Base-by-base conservation (phyloP, 1,139 yeast genomes). In the Yamadazyma diddensiae region DNA sequence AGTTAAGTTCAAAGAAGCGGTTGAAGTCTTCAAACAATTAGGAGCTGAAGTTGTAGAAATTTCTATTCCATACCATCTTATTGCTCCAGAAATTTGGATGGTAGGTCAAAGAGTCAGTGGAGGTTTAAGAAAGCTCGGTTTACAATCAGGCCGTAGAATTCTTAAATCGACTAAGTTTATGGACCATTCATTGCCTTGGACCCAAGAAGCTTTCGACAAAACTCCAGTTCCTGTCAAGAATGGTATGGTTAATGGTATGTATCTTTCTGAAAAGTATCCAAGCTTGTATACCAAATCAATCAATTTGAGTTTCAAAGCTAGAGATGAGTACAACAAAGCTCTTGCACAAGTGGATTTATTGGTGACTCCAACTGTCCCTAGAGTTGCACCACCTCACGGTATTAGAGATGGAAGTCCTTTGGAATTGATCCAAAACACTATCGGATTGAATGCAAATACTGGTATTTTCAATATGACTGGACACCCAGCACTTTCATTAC, bases 391-490 rank as follows among this genome's bases (percentile, higher is more conserved):
- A n/a, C 42, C 46, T 2, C 45, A 42, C 25, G 46, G 35, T 3
- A 31, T 35, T 9, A 35, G 41, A 23, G 43, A 37, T 19, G 41
- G 45, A 4, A 35, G 36, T 16, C 47, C 47, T 9, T 28, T 43
- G n/a, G 47, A 43, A 16, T 31, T 43, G 29, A 41, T 43, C 21
- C 42, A 40, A 15, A 55, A 55, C 28, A 58, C 60, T 12, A 46
- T 58, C 19, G 67, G 67, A 8, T 41, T 61, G 29, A 59, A 57
- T 39, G 54, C 59, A 11, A 61, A 61, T 40, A 59, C 66, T 5
- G 57, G 59, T 16, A 55, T 57, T 21, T 61, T 61, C 43, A 53
- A 60, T 38, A 52, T 53, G 37, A 57, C 62, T 18, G 66, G 66
- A 2, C 63, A 59, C 33, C 66, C 66, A 16, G 62, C 63, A 2